These are phyloP conservation scores for Apiospora malaysiana DNA, from an alignment of 2,329 filamentous ascomycete genomes.

Conservation along the genomic window DNA sequence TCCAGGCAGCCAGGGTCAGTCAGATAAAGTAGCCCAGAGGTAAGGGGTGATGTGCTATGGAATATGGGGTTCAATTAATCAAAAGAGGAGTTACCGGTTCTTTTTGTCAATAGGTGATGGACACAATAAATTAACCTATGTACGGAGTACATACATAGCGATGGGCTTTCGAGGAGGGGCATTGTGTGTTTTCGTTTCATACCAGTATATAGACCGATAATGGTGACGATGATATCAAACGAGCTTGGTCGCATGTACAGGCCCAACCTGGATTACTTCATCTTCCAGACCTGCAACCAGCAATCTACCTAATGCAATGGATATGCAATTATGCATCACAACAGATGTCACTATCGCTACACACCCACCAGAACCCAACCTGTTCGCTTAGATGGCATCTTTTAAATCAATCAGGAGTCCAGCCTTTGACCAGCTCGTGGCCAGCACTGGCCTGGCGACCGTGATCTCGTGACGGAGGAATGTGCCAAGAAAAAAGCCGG, in stretches of 20 bases:
- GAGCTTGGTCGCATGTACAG: constrained; percentile 16
- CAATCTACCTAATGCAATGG: neutral
- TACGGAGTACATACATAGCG: neutral
- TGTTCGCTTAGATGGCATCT: neutral
- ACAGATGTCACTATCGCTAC: neutral
- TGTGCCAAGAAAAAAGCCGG: constrained; percentile 1
- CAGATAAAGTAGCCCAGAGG: neutral
- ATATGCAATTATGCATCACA: neutral
- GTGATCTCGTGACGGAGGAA: neutral
- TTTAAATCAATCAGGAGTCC: constrained; percentile 8
- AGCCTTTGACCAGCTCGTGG: neutral
- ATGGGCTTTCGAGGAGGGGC: neutral
- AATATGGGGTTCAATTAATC: constrained; percentile 6
- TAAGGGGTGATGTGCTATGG: neutral
- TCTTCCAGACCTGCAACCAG: neutral
- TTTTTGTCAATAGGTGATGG: neutral
- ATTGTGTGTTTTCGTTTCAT: constrained; percentile 7
- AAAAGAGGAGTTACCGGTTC: neutral
- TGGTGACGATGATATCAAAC: constrained; percentile 19
- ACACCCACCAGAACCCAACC: neutral
- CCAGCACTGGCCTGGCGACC: neutral
- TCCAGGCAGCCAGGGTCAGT: neutral
- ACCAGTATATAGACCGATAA: constrained; percentile 8
- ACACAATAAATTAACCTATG: neutral
- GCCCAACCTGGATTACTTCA: neutral